Base-by-base conservation (phyloP, 2,329 filamentous ascomycete species). In the Aplosporella prunicola region DNA sequence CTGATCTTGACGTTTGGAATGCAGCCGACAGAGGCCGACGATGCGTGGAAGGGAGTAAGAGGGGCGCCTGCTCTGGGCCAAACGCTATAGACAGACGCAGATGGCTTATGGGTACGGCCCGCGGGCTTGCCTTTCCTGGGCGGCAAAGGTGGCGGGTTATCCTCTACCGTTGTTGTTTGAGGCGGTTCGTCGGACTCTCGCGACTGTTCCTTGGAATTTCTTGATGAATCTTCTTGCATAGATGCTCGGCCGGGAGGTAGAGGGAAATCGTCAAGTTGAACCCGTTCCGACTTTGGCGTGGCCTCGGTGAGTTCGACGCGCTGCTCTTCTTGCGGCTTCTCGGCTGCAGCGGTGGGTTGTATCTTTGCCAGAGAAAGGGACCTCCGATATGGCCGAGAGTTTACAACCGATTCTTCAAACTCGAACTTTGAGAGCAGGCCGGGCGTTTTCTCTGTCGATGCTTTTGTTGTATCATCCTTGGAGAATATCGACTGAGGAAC, bases 361-460 rank as follows among this genome's bases (percentile, higher is more conserved):
- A 30, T 20, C 16, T 32, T 31, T 16, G 45, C 44, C 11, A 31
- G 32, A 6, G 49, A 48, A 50, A 58, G 51, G 3, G 50, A 52
- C 37, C 51, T 46, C 11, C 47, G 48, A 45, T 58, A 58, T 2
- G 49, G 52, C 25, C 46, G 51, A 10, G 54, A 58, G 32, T 51
- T 54, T 29, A 55, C 36, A 8, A 58, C 46, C 26, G 53, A 46
- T 31, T 57, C 51, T 23, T 57, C 53, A 28, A 58, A 58, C 0
- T 48, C 40, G 15, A 58, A 57, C n/a, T 55, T 49, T 46, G 46
- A 14, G 46, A 47, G 10, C 45, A 25, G 2, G 52, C 47, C 0
- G 50, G 2, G 49, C 7, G 47, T 41, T 5, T 42, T 43, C 26
- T 49, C 51, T 5, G 29, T 32, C 9, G 41, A 28, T 20, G 37